Conservation (phyloP, 1,139 yeast genomes). For the Taphrina pruni region DNA sequence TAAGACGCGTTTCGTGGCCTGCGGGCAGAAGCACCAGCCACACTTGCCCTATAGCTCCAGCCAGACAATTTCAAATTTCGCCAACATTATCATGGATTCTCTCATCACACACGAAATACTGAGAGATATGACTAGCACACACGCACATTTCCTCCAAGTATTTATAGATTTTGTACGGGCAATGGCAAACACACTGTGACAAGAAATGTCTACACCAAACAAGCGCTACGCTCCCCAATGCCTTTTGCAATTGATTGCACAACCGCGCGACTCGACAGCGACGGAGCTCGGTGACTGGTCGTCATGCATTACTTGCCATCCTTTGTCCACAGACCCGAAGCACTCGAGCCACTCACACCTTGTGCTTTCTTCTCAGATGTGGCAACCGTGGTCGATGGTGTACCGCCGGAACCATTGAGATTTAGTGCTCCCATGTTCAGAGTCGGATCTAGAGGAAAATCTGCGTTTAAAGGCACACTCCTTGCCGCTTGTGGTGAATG, state of each 20-base stretch:
- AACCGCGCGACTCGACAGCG: too few species aligned
- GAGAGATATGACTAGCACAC: too few species aligned
- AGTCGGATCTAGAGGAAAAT: slow-evolving; percentile 36
- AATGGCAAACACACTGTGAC: too few species aligned
- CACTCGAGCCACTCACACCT: slow-evolving; percentile 19
- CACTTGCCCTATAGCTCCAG: background rate
- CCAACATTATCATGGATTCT: too few species aligned
- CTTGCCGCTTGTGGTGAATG: slow-evolving; percentile 49
- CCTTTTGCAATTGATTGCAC: background rate
- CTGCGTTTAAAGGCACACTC: slow-evolving; percentile 30
- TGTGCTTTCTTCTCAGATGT: slow-evolving; percentile 3
- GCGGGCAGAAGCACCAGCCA: background rate
- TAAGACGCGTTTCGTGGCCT: background rate
- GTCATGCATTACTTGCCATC: background rate
- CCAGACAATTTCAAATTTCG: too few species aligned
- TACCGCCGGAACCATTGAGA: background rate
- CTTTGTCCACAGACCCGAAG: slow-evolving; percentile 26
- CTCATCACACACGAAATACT: too few species aligned
- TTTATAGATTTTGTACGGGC: too few species aligned
- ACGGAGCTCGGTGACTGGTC: too few species aligned
- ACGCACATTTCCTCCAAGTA: too few species aligned
- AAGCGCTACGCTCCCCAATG: slow-evolving; percentile 7
- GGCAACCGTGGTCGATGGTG: background rate
- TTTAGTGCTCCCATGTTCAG: slow-evolving; percentile 15
- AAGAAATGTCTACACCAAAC: background rate